phyloP scores from a whole-genome alignment of 1,284 basidiomycete genomes.

The Kalmanozyma brasiliensis region DNA sequence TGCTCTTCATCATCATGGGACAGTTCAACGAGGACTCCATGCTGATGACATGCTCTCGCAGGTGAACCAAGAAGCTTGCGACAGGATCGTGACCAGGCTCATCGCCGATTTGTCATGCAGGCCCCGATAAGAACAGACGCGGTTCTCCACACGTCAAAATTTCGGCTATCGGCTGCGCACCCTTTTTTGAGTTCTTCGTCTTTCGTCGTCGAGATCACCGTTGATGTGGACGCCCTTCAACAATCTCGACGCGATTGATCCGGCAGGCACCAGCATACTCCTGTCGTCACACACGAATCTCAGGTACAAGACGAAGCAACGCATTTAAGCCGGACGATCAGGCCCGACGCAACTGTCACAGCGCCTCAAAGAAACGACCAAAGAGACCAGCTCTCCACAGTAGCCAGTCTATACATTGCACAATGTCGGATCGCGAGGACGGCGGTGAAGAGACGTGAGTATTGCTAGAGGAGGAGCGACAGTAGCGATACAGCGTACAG shows the following conservation, averaged over 20 bases:
- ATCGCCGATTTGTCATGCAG: background rate
- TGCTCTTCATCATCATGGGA: no score
- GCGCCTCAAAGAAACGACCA: no score
- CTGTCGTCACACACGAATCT: conserved; percentile 1
- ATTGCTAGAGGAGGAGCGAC: background rate
- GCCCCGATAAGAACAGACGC: conserved; percentile 9
- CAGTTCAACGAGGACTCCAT: no score
- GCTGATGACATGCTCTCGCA: no score
- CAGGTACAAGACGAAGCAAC: no score
- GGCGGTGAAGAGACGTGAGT: conserved; percentile 55
- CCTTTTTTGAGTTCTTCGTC: conserved; percentile 18
- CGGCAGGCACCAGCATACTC: conserved; percentile 1
- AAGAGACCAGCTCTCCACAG: no score
- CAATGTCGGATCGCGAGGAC: conserved; percentile 60
- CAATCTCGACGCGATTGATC: conserved; percentile 16
- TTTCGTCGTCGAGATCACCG: conserved; percentile 9
- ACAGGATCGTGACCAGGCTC: background rate
- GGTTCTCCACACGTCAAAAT: conserved; percentile 38
- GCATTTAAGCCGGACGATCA: background rate
- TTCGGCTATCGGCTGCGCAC: conserved; percentile 30
- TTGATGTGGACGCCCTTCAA: conserved; percentile 1
- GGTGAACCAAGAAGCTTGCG: background rate
- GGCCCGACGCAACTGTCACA: background rate
- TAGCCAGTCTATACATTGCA: no score
- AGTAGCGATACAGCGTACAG: no score